These are phyloP conservation scores for Xylariaceae sp. DNA, from an alignment of 2,329 filamentous ascomycete species.

Conservation along the genomic window DNA sequence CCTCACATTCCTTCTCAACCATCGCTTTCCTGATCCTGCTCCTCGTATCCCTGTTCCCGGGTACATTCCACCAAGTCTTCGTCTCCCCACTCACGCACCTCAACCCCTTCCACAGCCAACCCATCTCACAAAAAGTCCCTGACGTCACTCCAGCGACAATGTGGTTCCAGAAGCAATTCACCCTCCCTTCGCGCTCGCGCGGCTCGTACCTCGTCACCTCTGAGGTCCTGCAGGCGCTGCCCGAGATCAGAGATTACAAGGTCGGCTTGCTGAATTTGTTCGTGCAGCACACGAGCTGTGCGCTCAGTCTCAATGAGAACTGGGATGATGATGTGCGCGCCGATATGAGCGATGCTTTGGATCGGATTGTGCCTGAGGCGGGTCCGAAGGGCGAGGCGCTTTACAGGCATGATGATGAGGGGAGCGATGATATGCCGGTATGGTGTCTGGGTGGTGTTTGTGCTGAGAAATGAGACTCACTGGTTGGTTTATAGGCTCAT, in stretches of 20 bases:
- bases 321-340: constrained; percentile 75
- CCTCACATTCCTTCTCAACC: constrained; percentile 37
- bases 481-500: constrained; percentile 57
- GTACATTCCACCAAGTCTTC: constrained; percentile 48
- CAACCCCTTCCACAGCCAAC: constrained; percentile 16
- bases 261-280: constrained; percentile 84
- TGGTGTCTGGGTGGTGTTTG: constrained; percentile 26
- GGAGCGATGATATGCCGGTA: constrained; percentile 89
- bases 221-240: constrained; percentile 62
- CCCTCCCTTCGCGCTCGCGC: constrained; percentile 67
- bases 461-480: constrained; percentile 53
- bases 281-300: constrained; percentile 91
- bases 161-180: constrained; percentile 82
- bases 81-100: constrained; percentile 43
- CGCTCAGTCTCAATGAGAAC: constrained; percentile 90
- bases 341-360: constrained; percentile 91
- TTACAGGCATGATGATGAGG: constrained; percentile 85
- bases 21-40: constrained; percentile 45
- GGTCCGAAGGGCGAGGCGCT: constrained; percentile 67
- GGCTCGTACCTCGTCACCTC: constrained; percentile 90
- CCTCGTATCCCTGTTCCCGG: constrained; percentile 48
- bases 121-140: not conserved
- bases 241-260: constrained; percentile 78
- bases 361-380: constrained; percentile 75
- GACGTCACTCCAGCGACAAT: constrained; percentile 42